Base-by-base conservation (phyloP, 495 filamentous ascomycete genomes). In the Sabuloglossum arenarium region DNA sequence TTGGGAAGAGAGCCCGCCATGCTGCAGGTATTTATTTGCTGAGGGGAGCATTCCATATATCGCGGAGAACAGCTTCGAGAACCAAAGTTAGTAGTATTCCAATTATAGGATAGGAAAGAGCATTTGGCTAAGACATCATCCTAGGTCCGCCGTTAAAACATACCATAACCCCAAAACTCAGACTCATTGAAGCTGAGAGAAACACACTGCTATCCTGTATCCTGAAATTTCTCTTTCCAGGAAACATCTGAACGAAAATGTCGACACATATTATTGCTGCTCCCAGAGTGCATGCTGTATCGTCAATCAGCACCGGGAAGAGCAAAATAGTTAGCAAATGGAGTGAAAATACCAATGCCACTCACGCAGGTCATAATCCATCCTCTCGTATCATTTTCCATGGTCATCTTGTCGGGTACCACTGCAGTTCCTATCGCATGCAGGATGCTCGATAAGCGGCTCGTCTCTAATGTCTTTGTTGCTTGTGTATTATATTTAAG, bases 111-210 rank as follows among this genome's bases (percentile, higher is more conserved):
- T 27, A 56, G 19, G 16, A 12, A n/a, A 32, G 10, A 57, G 53
- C 57, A 50, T 49, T 56, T 51, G 42, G 25, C n/a, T 53, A 25
- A 11, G 52, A 43, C n/a, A 24, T 42, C 39, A 49, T 23, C 23
- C 24, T 42, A 10, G 46, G 6, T 23, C 3, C 10, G 45, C 45
- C 45, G n/a, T 30, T 29, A 29, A n/a, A 21, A 68, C 78, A 55
- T 67, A 96, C 88, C 89, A 98, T 93, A n/a, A 98, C 91, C 30
- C 91, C 91, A 50, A 94, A 94, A 66, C 88, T 94, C 52, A 98
- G 69, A 69, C 88, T 94, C 58, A 97, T 70, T 1, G 90, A 94
- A 23, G 81, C 80, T 0, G 89, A 87, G 16, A 95, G 74, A 67
- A 98, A 98, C 23, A 73, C 73, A 69, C 82, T 88, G 66, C 84